Conservation (phyloP, 179 eudicot species). For the Dionaea muscipula region DNA sequence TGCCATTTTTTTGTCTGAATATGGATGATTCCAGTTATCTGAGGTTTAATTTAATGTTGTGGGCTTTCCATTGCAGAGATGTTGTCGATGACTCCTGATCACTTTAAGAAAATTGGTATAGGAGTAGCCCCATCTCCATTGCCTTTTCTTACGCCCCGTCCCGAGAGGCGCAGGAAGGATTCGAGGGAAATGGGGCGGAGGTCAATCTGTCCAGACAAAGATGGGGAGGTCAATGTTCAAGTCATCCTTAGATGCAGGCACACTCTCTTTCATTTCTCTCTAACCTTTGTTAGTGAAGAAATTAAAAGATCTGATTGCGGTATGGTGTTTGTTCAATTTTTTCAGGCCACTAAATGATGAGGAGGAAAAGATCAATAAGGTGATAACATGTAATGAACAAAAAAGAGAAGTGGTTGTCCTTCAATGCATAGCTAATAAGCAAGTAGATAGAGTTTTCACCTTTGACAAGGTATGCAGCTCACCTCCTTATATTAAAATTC, state of each 20-base stretch:
- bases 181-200: constrained; percentile 34
- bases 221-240: constrained; percentile 68
- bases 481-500: no score
- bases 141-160: constrained; percentile 68
- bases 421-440: constrained; percentile 47
- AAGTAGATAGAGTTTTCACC: constrained; percentile 63
- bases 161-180: constrained; percentile 42
- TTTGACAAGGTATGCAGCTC: constrained; percentile 60
- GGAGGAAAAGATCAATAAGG: constrained; percentile 52
- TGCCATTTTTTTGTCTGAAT: no score
- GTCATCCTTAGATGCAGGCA: constrained; percentile 86
- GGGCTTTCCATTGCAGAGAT: constrained; percentile 8
- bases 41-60: not conserved
- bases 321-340: not conserved
- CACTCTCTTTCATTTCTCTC: not conserved
- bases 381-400: constrained; percentile 49
- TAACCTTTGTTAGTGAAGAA: not conserved
- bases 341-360: constrained; percentile 69
- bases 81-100: constrained; percentile 61
- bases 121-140: constrained; percentile 55
- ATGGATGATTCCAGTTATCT: no score
- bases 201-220: constrained; percentile 37
- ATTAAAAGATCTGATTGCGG: not conserved
- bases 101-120: constrained; percentile 37
- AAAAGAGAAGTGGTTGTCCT: constrained; percentile 53